Conservation (phyloP, 192 early-diverging fungal genomes). For the Powellomyces hirtus region DNA sequence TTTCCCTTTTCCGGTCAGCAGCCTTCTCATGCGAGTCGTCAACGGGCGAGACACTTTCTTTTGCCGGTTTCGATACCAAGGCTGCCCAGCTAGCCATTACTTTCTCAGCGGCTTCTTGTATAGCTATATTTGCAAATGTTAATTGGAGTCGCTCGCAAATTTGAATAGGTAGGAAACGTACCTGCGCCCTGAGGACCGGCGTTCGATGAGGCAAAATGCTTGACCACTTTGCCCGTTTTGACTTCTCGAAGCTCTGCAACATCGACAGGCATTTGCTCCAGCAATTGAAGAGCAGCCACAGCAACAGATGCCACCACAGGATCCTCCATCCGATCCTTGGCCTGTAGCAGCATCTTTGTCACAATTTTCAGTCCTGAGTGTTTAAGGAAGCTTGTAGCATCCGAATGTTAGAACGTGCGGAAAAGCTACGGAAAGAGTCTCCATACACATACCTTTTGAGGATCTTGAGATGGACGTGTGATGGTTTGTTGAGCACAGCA, state of each 20-base stretch:
- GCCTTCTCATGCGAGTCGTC: neutral
- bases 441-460: neutral
- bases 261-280: constrained; percentile 9
- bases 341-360: constrained; percentile 18
- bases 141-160: no score
- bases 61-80: constrained; percentile 3
- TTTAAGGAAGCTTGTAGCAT: constrained; percentile 14
- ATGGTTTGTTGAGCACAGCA: neutral
- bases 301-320: neutral
- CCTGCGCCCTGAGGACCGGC: neutral
- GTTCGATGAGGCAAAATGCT: constrained; percentile 8
- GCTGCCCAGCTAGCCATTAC: constrained; percentile 21
- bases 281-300: neutral
- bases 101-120: constrained; percentile 8
- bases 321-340: constrained; percentile 14
- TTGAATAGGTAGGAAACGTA: no score
- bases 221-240: constrained; percentile 23
- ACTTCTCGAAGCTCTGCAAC: constrained; percentile 15
- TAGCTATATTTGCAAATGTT: no score
- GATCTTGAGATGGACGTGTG: neutral
- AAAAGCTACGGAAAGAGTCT: no score
- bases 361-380: constrained; percentile 6
- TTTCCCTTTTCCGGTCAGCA: constrained; percentile 7
- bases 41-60: neutral
- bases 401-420: neutral